Evolutionary conservation across 1,284 basidiomycete genomes (phyloP).

Genomic region (Laetiporus sulphureus): DNA sequence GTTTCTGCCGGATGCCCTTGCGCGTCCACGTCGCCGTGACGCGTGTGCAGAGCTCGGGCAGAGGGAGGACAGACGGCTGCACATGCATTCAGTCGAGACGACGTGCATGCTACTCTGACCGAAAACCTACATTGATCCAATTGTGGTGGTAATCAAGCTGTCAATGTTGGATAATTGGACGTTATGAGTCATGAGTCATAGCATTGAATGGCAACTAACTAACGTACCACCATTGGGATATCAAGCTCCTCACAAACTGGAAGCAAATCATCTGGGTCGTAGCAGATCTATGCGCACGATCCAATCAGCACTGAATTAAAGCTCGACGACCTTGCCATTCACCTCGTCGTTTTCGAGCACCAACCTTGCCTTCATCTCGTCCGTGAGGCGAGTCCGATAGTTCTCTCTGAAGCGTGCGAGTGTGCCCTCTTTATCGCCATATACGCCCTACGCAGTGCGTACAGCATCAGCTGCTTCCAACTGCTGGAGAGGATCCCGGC

Average conservation of each 20-base stretch:
- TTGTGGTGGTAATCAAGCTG: slow-evolving; percentile 74
- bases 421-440: slow-evolving; percentile 71
- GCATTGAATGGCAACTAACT: too few relatives aligned
- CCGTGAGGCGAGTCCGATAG: slow-evolving; percentile 51
- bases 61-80: slow-evolving; percentile 47
- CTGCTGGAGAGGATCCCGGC: background rate
- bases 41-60: slow-evolving; percentile 56
- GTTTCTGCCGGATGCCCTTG: slow-evolving; percentile 80
- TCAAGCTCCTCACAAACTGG: slow-evolving; percentile 78
- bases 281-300: slow-evolving; percentile 64
- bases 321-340: slow-evolving; percentile 3
- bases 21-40: slow-evolving; percentile 72
- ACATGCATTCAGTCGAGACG: slow-evolving; percentile 12
- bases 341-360: slow-evolving; percentile 93
- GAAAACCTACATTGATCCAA: slow-evolving; percentile 42
- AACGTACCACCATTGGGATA: slow-evolving; percentile 66
- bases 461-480: background rate
- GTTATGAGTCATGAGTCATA: too few relatives aligned
- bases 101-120: slow-evolving; percentile 4
- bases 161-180: too few relatives aligned
- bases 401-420: slow-evolving; percentile 70
- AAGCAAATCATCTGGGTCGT: slow-evolving; percentile 81
- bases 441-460: slow-evolving; percentile 51
- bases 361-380: slow-evolving; percentile 63
- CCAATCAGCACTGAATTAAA: background rate